phyloP scores from a whole-genome alignment of 768 basidiomycete species.

The Ephemerocybe angulata region DNA sequence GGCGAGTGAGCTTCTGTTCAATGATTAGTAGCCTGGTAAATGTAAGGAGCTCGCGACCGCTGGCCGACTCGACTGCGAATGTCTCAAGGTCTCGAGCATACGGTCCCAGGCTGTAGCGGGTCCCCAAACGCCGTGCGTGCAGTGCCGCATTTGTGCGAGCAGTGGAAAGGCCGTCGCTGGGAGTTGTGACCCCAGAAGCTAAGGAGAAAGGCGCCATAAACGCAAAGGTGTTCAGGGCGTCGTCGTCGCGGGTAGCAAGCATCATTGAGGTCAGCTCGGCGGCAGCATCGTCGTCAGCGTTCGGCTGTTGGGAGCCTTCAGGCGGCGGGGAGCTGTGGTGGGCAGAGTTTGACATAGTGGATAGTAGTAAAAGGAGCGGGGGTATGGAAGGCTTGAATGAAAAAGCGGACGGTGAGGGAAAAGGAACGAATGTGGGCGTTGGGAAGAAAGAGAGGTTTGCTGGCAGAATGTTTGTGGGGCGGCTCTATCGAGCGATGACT shows the following conservation, averaged over 20 bases:
- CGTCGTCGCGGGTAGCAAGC: too few species aligned
- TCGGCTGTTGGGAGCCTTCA: too few species aligned
- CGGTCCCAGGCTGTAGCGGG: not conserved
- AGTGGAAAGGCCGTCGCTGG: not conserved
- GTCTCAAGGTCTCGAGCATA: not conserved
- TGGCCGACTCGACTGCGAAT: not conserved
- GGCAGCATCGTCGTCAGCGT: not conserved
- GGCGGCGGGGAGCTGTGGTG: not conserved
- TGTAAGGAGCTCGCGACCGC: not conserved
- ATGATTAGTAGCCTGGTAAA: not conserved
- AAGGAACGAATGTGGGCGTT: not conserved
- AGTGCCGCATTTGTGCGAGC: slow-evolving; percentile 1
- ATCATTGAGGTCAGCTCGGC: not conserved
- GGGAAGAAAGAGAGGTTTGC: not conserved
- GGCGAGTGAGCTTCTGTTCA: not conserved
- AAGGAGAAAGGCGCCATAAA: too few species aligned
- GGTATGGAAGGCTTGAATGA: not conserved
- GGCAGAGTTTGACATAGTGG: not conserved
- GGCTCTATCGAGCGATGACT: not conserved
- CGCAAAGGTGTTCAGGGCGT: not conserved
- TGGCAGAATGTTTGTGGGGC: not conserved
- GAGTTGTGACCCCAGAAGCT: not conserved
- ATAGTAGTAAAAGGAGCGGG: not conserved
- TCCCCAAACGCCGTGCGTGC: not conserved
- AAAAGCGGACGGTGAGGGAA: not conserved